Evolutionary conservation across 2,329 filamentous ascomycete genomes (phyloP), one percentile per base, ranked within the genome.

Genomic region (Pseudocercospora vitis): DNA sequence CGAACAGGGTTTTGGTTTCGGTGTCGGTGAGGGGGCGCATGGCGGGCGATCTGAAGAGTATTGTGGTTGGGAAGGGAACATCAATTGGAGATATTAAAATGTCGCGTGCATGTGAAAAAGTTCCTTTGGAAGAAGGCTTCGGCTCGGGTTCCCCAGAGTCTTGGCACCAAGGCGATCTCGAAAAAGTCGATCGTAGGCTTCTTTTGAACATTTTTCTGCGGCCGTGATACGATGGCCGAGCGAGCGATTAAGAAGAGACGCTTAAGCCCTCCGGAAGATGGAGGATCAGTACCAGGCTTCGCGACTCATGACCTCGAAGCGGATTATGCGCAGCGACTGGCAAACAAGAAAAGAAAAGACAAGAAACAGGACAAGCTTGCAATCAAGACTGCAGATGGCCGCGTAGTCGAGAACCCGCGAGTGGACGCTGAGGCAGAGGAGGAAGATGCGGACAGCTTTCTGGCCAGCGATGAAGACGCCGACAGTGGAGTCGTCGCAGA

Each of bases 241-340:
- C 73, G 73, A 40, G 73, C 73, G 45, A 68, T 70, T 8, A 83
- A 83, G 65, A 71, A 77, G 61, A 74, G 78, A 54, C 73, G 77
- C 37, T 55, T 82, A 26, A 80, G 75, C 52, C 77, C 79, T 37
- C 70, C 76, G 3, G 69, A 65, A 4, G 73, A 77, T 16, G 53
- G 59, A 4, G 50, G 35, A 16, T 39, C 46, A 9, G 50, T 63
- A 7, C 60, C 64, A n/a, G 68, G 66, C 31, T 69, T 69, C 45
- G 64, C 88, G 55, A 86, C 84, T 72, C 97, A 92, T 91, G 85
- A 96, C 67, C 80, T 96, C 45, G 94, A 96, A 75, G 88, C 95
- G 68, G 87, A 89, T 71, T 97, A 96, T 77, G 91, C 95, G 72
- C 82, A 82, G 57, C 84, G 84, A 62, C 85, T 88, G 42, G 81